These are phyloP conservation scores for Magnaporthiopsis rhizophila DNA, from an alignment of 2,329 filamentous ascomycete genomes.

Conservation along the genomic window DNA sequence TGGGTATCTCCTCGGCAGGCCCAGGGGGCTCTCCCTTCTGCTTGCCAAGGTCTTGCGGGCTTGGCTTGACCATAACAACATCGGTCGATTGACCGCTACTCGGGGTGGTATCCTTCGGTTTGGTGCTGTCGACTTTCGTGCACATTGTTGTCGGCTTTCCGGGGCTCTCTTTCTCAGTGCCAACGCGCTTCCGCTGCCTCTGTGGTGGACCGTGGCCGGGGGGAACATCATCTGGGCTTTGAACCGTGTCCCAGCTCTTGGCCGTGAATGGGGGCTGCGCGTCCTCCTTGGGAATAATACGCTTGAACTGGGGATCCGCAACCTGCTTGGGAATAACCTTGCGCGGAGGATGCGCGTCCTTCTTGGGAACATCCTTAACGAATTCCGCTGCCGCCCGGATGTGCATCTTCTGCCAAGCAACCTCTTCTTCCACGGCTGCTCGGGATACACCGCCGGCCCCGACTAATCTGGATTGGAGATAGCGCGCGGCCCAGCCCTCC, in stretches of 20 bases:
- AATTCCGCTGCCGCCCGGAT: too few species aligned
- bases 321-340: too few species aligned
- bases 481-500: neutral
- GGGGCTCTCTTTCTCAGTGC: neutral
- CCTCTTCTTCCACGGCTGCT: neutral
- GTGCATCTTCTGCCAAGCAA: neutral
- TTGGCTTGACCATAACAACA: neutral
- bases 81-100: neutral
- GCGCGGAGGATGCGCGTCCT: too few species aligned
- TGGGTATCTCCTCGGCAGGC: neutral
- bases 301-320: too few species aligned
- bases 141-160: neutral
- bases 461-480: neutral
- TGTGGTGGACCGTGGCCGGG: neutral
- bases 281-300: too few species aligned
- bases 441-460: neutral
- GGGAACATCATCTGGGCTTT: neutral
- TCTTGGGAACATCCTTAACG: too few species aligned
- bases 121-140: neutral
- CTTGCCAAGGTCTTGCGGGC: neutral
- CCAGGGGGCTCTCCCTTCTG: neutral
- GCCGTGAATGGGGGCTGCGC: too few species aligned
- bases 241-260: neutral
- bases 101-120: neutral
- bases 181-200: neutral